Evolutionary conservation across 148 eudicot species (phyloP).

Genomic region (Chenopodium berlandieri): DNA sequence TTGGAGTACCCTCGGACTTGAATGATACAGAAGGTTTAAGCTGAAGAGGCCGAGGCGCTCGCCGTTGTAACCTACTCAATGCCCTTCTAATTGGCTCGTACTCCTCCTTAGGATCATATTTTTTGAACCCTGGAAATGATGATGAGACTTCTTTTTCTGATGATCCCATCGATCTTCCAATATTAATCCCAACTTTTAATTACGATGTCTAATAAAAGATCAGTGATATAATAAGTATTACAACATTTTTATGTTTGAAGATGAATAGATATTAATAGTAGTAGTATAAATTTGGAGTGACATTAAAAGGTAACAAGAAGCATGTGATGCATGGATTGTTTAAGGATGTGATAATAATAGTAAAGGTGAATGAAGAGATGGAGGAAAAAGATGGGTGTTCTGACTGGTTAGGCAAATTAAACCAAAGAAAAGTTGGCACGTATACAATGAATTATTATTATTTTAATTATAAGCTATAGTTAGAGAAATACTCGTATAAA

Average conservation of each 20-base stretch:
- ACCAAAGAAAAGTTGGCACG: background rate
- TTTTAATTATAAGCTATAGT: background rate
- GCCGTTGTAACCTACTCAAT: constrained; percentile 42
- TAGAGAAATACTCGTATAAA: background rate
- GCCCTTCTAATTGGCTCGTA: constrained; percentile 24
- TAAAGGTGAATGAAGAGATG: background rate
- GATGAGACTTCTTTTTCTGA: constrained; percentile 5
- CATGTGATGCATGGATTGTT: constrained; percentile 15
- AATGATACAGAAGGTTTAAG: constrained; percentile 34
- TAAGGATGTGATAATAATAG: background rate
- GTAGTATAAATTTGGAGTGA: background rate
- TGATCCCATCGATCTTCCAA: background rate
- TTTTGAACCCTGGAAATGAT: constrained; percentile 51
- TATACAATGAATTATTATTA: background rate
- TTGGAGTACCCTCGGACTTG: constrained; percentile 27
- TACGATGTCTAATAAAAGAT: background rate
- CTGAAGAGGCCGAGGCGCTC: constrained; percentile 60
- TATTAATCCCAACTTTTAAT: background rate
- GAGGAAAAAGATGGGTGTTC: background rate
- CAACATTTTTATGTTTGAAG: background rate
- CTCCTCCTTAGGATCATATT: constrained; percentile 37
- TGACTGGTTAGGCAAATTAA: constrained; percentile 6
- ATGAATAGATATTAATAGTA: background rate
- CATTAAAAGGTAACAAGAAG: background rate
- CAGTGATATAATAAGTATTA: background rate